Percentiles rank a stretch among this genome's conserved stretches.
These are phyloP conservation scores for Colletotrichum graminicola DNA, from an alignment of 2,329 filamentous ascomycete species.

Conservation along the genomic window DNA sequence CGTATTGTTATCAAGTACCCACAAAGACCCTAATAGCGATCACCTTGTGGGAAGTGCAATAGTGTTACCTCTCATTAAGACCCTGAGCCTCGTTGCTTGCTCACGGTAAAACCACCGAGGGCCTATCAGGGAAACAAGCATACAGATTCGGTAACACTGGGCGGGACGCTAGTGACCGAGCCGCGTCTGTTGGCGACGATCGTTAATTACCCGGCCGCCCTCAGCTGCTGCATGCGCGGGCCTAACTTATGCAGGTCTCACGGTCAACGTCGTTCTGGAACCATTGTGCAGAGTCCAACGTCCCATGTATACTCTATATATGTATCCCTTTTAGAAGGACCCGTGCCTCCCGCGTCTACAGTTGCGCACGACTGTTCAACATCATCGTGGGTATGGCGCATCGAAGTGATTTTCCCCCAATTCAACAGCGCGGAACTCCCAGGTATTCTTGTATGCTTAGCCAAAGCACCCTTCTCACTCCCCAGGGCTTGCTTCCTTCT, in stretches of 20 bases:
- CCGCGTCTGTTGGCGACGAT: background rate
- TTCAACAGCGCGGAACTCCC: constrained; percentile 39
- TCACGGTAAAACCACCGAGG: background rate
- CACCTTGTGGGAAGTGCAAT: background rate
- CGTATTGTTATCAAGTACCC: constrained; percentile 3
- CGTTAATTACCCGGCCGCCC: background rate
- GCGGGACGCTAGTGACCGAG: constrained; percentile 2
- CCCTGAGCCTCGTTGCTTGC: background rate
- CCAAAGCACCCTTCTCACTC: constrained; percentile 18
- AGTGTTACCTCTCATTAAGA: background rate
- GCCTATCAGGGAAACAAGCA: background rate
- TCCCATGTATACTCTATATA: constrained; percentile 32
- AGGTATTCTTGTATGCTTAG: constrained; percentile 41
- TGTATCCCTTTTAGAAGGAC: constrained; percentile 16
- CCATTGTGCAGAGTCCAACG: constrained; percentile 13
- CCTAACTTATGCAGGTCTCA: constrained; percentile 1
- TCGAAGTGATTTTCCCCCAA: constrained; percentile 22
- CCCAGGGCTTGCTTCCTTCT: constrained; percentile 9
- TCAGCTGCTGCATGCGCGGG: background rate
- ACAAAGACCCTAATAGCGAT: background rate
- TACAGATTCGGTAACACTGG: background rate
- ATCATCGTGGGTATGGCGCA: constrained; percentile 40
- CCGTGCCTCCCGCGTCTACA: constrained; percentile 9
- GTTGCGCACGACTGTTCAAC: constrained; percentile 37
- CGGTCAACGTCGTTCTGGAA: background rate